Base-by-base conservation (phyloP, 2,329 filamentous ascomycete species). In the Talaromyces sp. region DNA sequence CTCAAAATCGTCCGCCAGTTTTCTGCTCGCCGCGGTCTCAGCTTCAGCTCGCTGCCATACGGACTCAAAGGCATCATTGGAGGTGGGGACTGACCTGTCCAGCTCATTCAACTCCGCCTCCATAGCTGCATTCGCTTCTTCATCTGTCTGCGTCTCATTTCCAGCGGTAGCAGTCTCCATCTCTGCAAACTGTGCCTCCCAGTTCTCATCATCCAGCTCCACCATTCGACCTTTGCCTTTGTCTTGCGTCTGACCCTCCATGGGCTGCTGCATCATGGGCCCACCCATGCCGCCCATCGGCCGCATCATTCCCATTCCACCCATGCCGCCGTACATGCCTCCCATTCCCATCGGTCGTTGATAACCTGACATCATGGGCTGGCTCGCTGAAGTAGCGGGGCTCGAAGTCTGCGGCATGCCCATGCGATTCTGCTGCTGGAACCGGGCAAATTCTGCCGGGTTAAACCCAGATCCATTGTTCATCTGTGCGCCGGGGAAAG, bases 131-230 rank as follows among this genome's bases (percentile, higher is more conserved):
- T 90, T 87, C 48, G 89, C 89, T 67, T 86, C 78, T 32, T 76
- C 78, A 57, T 86, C 84, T 52, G 54, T 63, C 49, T 83, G 72
- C 49, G 77, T 78, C 63, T 80, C 78, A 48, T 77, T 73, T 45
- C 81, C 77, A 35, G 75, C 75, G 13, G 76, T 76, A 70, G 75
- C 75, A 13, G 76, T 76, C 70, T 93, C 90, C 70, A 97, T 86
- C 73, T 94, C 86, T 52, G 91, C 89, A 72, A 99, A 99, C 72
- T 97, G 91, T 65, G 91, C 90, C 75, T 97, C 93, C 94, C 94
- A 97, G 68, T 96, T 88, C 67, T 88, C 80, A 64, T 99, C 93
- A 70, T 97, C 91, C 20, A 97, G 83, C 76, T 97, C 94, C 11
- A 97, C 87, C 76, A 97, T 84, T 32, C 83, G 77, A 5, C 78